These are phyloP conservation scores for Thozetella sp. DNA, from an alignment of 495 filamentous ascomycete species.

Conservation along the genomic window DNA sequence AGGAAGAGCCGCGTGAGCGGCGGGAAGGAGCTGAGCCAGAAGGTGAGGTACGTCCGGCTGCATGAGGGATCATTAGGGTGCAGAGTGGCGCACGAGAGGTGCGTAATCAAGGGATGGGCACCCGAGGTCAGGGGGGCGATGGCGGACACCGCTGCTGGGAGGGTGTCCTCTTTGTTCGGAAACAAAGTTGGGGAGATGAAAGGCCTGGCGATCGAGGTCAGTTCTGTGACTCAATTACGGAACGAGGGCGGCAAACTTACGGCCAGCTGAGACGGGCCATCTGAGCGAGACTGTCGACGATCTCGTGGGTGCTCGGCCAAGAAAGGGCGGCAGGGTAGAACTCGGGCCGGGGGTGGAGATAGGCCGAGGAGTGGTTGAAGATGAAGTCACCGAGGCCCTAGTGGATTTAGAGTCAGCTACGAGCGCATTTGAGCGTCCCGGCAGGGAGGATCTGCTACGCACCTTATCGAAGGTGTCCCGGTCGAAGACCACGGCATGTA, in stretches of 20 bases:
- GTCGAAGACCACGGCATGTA: constrained; percentile 93
- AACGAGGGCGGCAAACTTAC: constrained; percentile 46
- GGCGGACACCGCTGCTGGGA: constrained; percentile 64
- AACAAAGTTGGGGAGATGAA: constrained; percentile 90
- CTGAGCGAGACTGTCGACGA: constrained; percentile 78
- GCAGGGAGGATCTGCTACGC: constrained; percentile 5
- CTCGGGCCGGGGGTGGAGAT: constrained; percentile 73
- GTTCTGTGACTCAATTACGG: constrained; percentile 4
- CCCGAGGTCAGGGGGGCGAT: constrained; percentile 79
- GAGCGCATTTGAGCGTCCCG: constrained; percentile 24
- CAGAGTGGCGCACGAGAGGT: constrained; percentile 86
- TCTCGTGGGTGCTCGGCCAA: constrained; percentile 77
- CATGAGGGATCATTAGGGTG: constrained; percentile 89
- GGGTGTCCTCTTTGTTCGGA: constrained; percentile 62
- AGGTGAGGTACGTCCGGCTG: constrained; percentile 78
- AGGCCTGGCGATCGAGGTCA: constrained; percentile 27
- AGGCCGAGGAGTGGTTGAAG: constrained; percentile 71
- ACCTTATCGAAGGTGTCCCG: constrained; percentile 77
- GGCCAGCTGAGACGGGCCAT: constrained; percentile 86
- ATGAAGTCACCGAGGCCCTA: constrained; percentile 71
- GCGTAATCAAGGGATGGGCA: constrained; percentile 82
- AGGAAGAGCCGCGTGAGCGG: constrained; percentile 75
- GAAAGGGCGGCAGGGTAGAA: constrained; percentile 63
- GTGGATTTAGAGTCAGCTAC: constrained; percentile 5
- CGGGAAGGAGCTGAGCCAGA: constrained; percentile 81